phyloP scores from a whole-genome alignment of 208 protist species.

The Acanthamoeba triangularis region DNA sequence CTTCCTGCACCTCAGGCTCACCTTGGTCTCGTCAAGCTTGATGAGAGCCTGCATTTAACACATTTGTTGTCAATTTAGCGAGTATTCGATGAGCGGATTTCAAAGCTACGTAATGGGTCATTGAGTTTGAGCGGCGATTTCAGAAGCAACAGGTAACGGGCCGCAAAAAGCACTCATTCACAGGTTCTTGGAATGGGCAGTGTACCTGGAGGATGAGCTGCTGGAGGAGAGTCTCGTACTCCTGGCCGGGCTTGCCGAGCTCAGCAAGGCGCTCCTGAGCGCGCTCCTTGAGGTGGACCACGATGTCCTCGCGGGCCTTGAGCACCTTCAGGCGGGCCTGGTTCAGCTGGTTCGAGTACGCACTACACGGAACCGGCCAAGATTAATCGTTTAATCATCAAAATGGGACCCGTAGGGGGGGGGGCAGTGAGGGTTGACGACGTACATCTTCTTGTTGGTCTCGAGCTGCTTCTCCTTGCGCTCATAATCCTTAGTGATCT shows the following conservation, averaged over 20 bases:
- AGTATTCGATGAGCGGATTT: too few species aligned
- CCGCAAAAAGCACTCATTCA: background rate
- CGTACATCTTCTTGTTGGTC: constrained; percentile 92
- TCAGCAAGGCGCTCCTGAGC: constrained; percentile 84
- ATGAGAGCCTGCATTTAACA: constrained; percentile 78
- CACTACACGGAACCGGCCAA: constrained; percentile 60
- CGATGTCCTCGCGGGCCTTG: constrained; percentile 89
- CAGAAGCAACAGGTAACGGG: background rate
- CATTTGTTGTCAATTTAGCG: background rate
- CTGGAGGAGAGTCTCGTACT: constrained; percentile 89
- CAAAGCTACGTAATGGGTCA: background rate
- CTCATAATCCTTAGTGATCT: constrained; percentile 91
- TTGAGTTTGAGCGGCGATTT: constrained; percentile 1
- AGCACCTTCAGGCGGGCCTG: constrained; percentile 89
- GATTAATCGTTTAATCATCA: background rate
- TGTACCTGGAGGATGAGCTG: constrained; percentile 90
- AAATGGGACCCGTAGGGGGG: background rate
- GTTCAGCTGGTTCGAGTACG: constrained; percentile 92
- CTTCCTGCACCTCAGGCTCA: constrained; percentile 87
- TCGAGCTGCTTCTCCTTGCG: constrained; percentile 93
- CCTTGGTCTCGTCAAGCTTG: constrained; percentile 84
- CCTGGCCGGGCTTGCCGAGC: constrained; percentile 80
- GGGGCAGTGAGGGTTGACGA: constrained; percentile 15
- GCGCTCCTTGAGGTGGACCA: constrained; percentile 82
- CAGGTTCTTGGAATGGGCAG: background rate